Conservation (phyloP, 495 filamentous ascomycete genomes). For the Penicillium samsonianum region DNA sequence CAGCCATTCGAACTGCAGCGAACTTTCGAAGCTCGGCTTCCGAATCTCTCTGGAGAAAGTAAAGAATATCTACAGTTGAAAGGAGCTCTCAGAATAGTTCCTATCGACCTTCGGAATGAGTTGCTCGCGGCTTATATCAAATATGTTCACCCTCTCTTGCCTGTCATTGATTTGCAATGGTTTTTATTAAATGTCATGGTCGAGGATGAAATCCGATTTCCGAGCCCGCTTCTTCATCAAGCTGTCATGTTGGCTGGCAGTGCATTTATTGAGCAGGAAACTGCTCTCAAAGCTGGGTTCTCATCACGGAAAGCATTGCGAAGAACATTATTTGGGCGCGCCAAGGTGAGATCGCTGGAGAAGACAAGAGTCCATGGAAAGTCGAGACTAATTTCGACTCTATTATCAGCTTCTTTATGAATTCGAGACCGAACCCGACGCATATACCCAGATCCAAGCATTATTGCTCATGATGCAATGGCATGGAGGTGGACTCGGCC, state of each 20-base stretch:
- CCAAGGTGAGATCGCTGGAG: neutral
- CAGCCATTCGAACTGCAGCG: neutral
- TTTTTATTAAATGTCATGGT: conserved; percentile 10
- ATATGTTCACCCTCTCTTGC: conserved; percentile 13
- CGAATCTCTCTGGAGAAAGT: conserved; percentile 7
- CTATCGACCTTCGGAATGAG: conserved; percentile 7
- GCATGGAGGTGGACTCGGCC: conserved; percentile 9
- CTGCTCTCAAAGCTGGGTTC: conserved; percentile 1
- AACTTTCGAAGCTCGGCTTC: neutral
- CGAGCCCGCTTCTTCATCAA: conserved; percentile 10
- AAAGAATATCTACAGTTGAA: conserved; percentile 7
- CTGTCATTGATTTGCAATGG: conserved; percentile 10
- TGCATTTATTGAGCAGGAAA: conserved; percentile 9
- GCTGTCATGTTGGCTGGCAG: conserved; percentile 10
- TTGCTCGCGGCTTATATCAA: conserved; percentile 11
- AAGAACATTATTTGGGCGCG: conserved; percentile 4
- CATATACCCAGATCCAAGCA: conserved; percentile 13
- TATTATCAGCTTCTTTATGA: conserved; percentile 9
- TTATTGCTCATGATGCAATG: conserved; percentile 14
- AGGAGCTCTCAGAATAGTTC: conserved; percentile 8
- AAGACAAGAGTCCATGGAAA: neutral
- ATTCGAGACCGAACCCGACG: conserved; percentile 9
- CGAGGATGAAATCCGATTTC: conserved; percentile 7
- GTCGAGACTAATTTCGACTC: neutral
- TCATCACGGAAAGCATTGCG: conserved; percentile 6